These are phyloP conservation scores for Neurospora discreta DNA, from an alignment of 495 filamentous ascomycete genomes.

Conservation along the genomic window DNA sequence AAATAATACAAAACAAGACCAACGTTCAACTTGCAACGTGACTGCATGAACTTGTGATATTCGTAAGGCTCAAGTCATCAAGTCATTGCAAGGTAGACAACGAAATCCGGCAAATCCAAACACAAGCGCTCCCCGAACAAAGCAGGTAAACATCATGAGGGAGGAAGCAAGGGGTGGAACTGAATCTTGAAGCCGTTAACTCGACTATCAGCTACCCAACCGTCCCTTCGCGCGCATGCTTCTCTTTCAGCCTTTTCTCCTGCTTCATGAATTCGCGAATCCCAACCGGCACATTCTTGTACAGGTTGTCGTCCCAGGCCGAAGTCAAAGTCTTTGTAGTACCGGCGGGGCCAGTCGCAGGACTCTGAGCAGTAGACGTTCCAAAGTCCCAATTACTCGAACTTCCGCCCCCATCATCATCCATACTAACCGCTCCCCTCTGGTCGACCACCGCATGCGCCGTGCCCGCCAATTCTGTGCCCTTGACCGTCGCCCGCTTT, in stretches of 20 bases:
- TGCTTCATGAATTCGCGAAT: conserved; percentile 96
- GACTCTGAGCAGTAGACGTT: neutral
- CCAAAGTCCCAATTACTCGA: conserved; percentile 53
- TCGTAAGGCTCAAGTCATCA: neutral
- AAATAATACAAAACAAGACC: neutral
- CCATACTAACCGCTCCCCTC: conserved; percentile 45
- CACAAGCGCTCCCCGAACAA: neutral
- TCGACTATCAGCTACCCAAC: conserved; percentile 19
- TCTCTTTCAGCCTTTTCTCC: conserved; percentile 82
- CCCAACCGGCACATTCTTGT: conserved; percentile 77
- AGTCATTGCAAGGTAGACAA: neutral
- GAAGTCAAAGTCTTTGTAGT: neutral
- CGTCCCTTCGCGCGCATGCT: conserved; percentile 40
- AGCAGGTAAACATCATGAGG: neutral
- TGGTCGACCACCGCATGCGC: neutral
- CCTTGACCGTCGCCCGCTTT: neutral
- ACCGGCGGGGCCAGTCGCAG: no score
- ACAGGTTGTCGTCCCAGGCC: conserved; percentile 49
- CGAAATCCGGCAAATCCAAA: neutral
- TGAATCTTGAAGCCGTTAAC: neutral
- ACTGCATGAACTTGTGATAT: neutral
- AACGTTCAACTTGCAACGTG: neutral
- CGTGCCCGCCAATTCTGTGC: neutral
- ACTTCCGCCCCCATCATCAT: conserved; percentile 72
- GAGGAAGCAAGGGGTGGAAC: neutral